Conservation (phyloP, 148 eudicot genomes). For the Rhododendron williamsianum region DNA sequence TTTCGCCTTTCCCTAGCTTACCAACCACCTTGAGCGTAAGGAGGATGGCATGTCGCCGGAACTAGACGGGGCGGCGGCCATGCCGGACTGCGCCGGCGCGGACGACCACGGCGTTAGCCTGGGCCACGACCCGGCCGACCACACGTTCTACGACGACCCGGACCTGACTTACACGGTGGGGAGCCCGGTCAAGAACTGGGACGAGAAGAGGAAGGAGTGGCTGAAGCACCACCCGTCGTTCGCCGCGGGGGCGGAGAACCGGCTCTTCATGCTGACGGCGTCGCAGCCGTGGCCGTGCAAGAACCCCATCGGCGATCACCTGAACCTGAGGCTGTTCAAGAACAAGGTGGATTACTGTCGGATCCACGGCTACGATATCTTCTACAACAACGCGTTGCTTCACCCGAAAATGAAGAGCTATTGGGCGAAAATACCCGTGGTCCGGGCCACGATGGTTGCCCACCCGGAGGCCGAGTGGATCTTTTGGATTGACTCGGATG, state of each 20-base stretch:
- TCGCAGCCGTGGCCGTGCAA: constrained; percentile 36
- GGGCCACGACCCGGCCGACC: not conserved
- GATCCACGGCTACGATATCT: constrained; percentile 33
- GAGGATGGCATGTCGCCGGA: not conserved
- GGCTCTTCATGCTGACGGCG: constrained; percentile 19
- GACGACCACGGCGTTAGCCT: not conserved
- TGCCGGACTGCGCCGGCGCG: not conserved
- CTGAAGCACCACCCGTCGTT: constrained; percentile 26
- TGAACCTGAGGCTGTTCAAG: constrained; percentile 24
- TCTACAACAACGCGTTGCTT: constrained; percentile 32
- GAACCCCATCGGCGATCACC: constrained; percentile 26
- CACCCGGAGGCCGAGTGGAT: constrained; percentile 88
- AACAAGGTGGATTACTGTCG: constrained; percentile 44
- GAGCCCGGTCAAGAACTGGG: constrained; percentile 26
- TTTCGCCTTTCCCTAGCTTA: not conserved
- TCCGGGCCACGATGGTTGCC: constrained; percentile 74
- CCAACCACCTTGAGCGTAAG: not conserved
- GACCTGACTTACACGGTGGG: constrained; percentile 19
- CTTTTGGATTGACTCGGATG: constrained; percentile 84
- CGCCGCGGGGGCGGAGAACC: not conserved
- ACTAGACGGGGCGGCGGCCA: not conserved
- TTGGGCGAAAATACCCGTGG: constrained; percentile 62
- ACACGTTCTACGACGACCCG: constrained; percentile 12
- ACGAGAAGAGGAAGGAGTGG: constrained; percentile 28
- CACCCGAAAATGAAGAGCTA: constrained; percentile 42